Percentiles rank a stretch among this genome's conserved stretches.
These are phyloP conservation scores for Eucalyptus albens DNA, from an alignment of 345 rosid genomes.

Conservation along the genomic window DNA sequence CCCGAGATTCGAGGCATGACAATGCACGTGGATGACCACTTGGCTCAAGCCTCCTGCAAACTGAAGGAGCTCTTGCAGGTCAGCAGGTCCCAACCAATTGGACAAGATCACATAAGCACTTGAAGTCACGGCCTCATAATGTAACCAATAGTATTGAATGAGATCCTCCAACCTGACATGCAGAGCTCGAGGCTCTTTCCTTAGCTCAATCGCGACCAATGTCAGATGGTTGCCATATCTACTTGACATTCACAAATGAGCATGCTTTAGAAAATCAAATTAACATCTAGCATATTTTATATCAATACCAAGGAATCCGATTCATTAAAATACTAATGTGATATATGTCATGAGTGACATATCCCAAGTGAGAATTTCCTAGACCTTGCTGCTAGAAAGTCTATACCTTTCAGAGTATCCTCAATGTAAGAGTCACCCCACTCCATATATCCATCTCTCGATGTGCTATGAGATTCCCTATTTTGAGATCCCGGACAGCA, in stretches of 20 bases:
- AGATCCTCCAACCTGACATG: constrained; percentile 3
- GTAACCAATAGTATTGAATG: constrained; percentile 3
- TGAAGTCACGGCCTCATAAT: constrained; percentile 12
- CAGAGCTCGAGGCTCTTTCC: constrained; percentile 18
- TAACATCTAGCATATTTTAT: not conserved
- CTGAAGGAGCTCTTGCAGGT: not conserved
- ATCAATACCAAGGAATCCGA: not conserved
- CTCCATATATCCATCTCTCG: constrained; percentile 22
- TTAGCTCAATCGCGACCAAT: constrained; percentile 12
- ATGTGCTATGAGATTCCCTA: constrained; percentile 4
- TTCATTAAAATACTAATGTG: not conserved
- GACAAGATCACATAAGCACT: constrained; percentile 17
- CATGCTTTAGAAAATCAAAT: not conserved
- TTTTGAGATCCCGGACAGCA: constrained; percentile 12
- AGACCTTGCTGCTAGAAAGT: constrained; percentile 15
- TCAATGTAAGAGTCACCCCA: constrained; percentile 19
- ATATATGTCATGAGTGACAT: not conserved
- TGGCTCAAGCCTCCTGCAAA: not conserved
- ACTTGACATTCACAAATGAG: not conserved
- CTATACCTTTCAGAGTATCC: constrained; percentile 16
- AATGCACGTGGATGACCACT: not conserved
- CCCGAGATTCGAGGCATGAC: fast-evolving
- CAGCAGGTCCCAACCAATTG: not conserved
- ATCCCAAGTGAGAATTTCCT: not conserved
- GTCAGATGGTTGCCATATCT: not conserved